phyloP scores from a whole-genome alignment of 805 yeast species.

The Pichia exigua region DNA sequence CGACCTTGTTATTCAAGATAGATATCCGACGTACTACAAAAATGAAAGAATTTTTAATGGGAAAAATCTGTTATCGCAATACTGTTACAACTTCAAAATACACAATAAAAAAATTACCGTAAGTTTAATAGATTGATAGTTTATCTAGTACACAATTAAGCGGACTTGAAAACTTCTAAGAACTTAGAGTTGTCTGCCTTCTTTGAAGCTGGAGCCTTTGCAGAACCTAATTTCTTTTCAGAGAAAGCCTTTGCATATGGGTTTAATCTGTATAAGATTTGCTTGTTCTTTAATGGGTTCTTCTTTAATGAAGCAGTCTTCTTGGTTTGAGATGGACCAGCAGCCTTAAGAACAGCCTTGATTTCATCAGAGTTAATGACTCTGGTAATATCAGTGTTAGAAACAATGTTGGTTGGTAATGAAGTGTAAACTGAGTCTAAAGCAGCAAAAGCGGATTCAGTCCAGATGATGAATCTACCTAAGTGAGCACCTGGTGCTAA shows the following conservation, averaged over 20 bases:
- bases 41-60: neutral
- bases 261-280: constrained; percentile 95
- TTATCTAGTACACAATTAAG: constrained; percentile 27
- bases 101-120: neutral
- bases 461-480: constrained; percentile 99
- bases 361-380: constrained; percentile 98
- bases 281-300: constrained; percentile 99
- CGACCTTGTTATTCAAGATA: neutral
- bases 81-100: neutral
- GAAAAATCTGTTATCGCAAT: neutral
- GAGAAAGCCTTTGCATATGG: constrained; percentile 98
- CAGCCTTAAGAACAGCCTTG: constrained; percentile 94
- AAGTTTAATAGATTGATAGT: neutral
- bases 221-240: constrained; percentile 83
- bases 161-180: constrained; percentile 58
- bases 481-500: constrained; percentile 99
- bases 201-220: constrained; percentile 52
- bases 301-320: constrained; percentile 94
- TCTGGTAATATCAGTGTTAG: constrained; percentile 95
- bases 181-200: constrained; percentile 65
- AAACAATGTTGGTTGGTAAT: constrained; percentile 88
- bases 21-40: neutral
- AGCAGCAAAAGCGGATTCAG: constrained; percentile 95
- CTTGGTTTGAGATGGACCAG: constrained; percentile 91
- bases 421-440: constrained; percentile 97